Conservation (phyloP, 2,329 filamentous ascomycete species). For the Aquanectria penicillioides region DNA sequence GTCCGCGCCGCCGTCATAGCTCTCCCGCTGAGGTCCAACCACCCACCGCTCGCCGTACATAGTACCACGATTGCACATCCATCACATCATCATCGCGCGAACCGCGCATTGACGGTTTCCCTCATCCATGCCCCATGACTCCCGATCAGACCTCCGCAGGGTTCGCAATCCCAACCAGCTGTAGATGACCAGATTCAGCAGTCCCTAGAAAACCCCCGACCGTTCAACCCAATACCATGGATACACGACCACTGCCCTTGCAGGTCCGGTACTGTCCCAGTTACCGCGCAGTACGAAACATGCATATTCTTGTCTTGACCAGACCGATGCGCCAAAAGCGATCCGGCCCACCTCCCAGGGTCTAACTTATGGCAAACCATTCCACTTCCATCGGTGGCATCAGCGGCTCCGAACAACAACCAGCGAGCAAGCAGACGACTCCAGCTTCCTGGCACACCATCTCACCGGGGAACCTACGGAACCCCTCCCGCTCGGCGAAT, state of each 20-base stretch:
- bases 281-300: slow-evolving; percentile 1
- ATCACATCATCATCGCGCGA: slow-evolving; percentile 21
- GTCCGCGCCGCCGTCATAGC: too few relatives aligned
- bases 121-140: not conserved
- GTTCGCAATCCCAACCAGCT: not conserved
- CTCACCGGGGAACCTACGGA: slow-evolving; percentile 9
- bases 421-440: not conserved
- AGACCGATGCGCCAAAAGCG: not conserved
- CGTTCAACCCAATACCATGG: slow-evolving; percentile 1
- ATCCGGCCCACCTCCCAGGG: too few relatives aligned
- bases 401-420: not conserved
- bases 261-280: not conserved
- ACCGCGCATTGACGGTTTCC: slow-evolving; percentile 19
- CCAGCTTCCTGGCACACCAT: not conserved
- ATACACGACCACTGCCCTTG: slow-evolving; percentile 6
- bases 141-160: not conserved
- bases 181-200: slow-evolving; percentile 11
- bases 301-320: slow-evolving; percentile 3
- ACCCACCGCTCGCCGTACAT: too few relatives aligned
- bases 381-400: not conserved
- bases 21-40: too few relatives aligned
- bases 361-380: not conserved
- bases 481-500: slow-evolving; percentile 2
- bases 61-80: too few relatives aligned
- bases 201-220: not conserved